phyloP scores from a whole-genome alignment of 805 yeast genomes.

The Dipodascus geniculatus region DNA sequence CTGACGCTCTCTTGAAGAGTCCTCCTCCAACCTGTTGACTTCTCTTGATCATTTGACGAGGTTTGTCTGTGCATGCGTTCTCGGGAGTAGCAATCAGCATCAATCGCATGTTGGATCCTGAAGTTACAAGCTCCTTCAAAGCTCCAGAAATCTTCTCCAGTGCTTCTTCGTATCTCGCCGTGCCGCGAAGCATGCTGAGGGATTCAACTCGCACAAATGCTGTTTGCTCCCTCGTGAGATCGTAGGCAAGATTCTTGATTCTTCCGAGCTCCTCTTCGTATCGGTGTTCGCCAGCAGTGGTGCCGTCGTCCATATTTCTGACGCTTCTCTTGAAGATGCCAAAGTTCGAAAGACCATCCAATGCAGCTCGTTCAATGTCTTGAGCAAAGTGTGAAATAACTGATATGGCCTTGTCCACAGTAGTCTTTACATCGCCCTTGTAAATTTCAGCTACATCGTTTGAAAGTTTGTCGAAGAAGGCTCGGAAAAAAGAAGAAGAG shows the following conservation, averaged over 20 bases:
- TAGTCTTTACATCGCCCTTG: slow-evolving; percentile 5
- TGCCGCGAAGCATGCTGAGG: slow-evolving; percentile 1
- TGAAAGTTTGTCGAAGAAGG: slow-evolving; percentile 7
- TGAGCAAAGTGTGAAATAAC: not conserved
- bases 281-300: not conserved
- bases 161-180: slow-evolving; percentile 2
- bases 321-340: not conserved
- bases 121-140: slow-evolving; percentile 4
- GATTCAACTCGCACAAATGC: slow-evolving; percentile 6
- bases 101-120: slow-evolving; percentile 2
- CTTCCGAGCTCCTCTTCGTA: slow-evolving; percentile 1
- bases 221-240: not conserved
- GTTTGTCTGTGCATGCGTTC: slow-evolving; percentile 2
- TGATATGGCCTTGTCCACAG: not conserved
- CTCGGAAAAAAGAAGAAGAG: slow-evolving; percentile 2
- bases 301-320: not conserved
- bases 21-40: not conserved
- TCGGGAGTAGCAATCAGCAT: slow-evolving; percentile 8
- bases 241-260: slow-evolving; percentile 2
- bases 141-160: slow-evolving; percentile 3
- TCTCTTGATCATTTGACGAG: not conserved
- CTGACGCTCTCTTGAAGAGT: not conserved
- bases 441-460: slow-evolving; percentile 5
- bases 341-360: not conserved
- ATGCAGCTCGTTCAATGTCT: not conserved